Base-by-base conservation (phyloP, 2,329 filamentous ascomycete species). In the Ophiostoma sp. region DNA sequence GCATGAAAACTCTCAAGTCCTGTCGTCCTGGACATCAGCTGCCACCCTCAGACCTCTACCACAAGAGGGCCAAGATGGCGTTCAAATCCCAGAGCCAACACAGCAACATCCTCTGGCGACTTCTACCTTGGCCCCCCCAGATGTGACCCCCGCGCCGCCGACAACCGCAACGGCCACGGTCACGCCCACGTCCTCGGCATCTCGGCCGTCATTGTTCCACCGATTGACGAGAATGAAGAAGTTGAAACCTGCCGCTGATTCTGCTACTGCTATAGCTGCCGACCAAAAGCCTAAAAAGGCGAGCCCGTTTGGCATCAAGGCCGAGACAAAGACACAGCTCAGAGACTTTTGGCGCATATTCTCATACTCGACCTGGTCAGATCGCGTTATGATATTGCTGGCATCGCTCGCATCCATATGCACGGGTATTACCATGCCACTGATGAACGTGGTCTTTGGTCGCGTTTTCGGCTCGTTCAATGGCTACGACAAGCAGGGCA, bases 391-490 rank as follows among this genome's bases (percentile, higher is more conserved):
- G 36, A 84, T 88, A 75, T 78, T 78, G 2, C 79, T 81, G 12
- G 87, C 87, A 12, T 78, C 82, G 12, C 1, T 88, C 28, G 84
- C 87, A 25, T 86, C 87, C 2, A 82, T 87, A 22, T 87, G 84
- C 50, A 84, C 86, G 2, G 88, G 88, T 69, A 80, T 86, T 33
- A 90, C 88, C 0, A 81, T 90, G 70, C 89, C 89, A 0, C 77
- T 90, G 36, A 88, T 90, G 85, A 90, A 89, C 73, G 84, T 90
- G 9, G 82, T 89, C 3, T 89, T 89, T 78, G 87, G 87, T 0
- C 77, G 76, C 12, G 78, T 81, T 70, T 79, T 80, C 17, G 78
- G 77, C 19, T 78, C 79, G 6, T 81, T 81, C 73, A 80, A 78
- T 0, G 78, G 77, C 3, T 80, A 79, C 73, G 79, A 80, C 70